Evolutionary conservation across 2,329 filamentous ascomycete species (phyloP), one percentile per base, ranked within the genome.

Genomic region (Pezicula radicicola): DNA sequence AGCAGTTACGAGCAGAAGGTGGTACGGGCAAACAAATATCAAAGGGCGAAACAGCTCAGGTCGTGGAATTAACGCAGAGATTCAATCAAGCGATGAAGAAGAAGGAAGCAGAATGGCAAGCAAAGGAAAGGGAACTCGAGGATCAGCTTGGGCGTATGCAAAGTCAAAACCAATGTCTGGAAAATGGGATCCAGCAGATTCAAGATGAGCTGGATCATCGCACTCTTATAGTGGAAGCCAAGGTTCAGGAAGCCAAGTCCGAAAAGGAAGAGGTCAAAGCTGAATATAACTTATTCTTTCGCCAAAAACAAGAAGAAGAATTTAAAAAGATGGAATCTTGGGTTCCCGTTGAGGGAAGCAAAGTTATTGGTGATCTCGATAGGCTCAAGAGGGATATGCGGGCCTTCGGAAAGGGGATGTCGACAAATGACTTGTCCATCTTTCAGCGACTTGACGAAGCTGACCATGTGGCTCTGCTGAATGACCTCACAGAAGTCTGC

Each of bases 281-380:
- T 2, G 10, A 55, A 43, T 27, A 49, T 28, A 30, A 45, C 30
- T 7, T 40, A 3, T 46, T 49, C 36, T 10, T 52, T 44, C 45
- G 52, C 19, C 49, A 55, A 30, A 43, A 59, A 46, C 55, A 58
- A 50, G 54, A 56, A 40, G 33, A 19, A n/a, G 44, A 30, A 6
- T 56, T 55, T 30, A 51, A 28, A 28, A 44, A 51, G 30, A 55
- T 55, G 47, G 49, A 56, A 42, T 50, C 52, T 5, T 58, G 55
- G 55, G 43, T 54, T 46, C 56, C 56, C 4, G 36, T 15, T 1
- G 56, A 56, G 6, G 56, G 52, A 43, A 46, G 19, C 12, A 51
- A 48, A 46, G 49, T 56, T 16, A 46, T 52, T 3, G 25, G 12
- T 9, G 40, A 58, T 5, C 41, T 58, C 28, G 44, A 54, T 15